phyloP scores from a whole-genome alignment of 345 rosid genomes.

The Durio zibethinus region DNA sequence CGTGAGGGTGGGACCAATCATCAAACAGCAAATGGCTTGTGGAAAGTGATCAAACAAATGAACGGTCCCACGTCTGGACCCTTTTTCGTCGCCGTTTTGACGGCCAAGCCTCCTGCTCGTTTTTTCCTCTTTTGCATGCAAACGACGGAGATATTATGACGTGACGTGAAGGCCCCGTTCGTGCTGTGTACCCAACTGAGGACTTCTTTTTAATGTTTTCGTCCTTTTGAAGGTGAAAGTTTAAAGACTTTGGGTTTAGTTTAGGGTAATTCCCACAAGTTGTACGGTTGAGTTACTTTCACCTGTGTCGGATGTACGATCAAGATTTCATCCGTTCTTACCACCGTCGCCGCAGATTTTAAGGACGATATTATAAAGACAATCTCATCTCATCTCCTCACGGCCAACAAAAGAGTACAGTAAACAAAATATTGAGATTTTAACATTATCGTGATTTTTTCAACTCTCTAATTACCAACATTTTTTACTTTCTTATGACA shows the following conservation, averaged over 20 bases:
- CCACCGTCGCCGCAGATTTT: background rate
- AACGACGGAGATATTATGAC: constrained; percentile 60
- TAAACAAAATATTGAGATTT: background rate
- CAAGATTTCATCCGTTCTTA: constrained; percentile 1
- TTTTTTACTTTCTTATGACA: no score
- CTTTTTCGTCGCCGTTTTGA: constrained; percentile 65
- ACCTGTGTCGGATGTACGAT: constrained; percentile 19
- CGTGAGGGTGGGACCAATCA: constrained; percentile 35
- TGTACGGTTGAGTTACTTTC: background rate
- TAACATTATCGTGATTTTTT: constrained; percentile 20
- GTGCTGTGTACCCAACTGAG: constrained; percentile 54
- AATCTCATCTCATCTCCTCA: background rate
- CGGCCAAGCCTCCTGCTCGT: constrained; percentile 37
- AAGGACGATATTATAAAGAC: background rate
- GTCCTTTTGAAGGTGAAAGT: background rate
- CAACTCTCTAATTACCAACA: background rate
- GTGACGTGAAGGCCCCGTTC: constrained; percentile 43
- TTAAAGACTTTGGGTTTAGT: background rate
- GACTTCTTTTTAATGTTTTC: background rate
- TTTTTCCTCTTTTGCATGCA: background rate
- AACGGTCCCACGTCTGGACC: constrained; percentile 46
- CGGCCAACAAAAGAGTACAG: background rate
- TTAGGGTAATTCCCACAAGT: background rate
- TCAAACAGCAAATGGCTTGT: background rate
- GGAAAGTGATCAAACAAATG: background rate